phyloP scores from a whole-genome alignment of 371 early-diverging fungal species.

The Apophysomyces variabilis region DNA sequence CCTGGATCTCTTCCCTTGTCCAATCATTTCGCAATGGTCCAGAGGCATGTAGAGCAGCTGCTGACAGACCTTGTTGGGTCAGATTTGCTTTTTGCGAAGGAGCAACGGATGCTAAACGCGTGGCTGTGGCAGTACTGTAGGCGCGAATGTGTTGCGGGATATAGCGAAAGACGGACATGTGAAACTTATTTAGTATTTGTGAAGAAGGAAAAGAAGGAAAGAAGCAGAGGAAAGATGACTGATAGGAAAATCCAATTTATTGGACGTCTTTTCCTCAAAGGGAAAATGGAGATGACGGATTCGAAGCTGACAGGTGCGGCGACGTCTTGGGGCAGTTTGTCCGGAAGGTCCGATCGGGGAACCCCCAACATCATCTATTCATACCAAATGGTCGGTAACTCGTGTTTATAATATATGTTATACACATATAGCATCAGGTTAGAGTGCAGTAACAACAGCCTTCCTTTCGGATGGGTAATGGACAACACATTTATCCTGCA shows the following conservation, averaged over 20 bases:
- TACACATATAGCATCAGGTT: no score
- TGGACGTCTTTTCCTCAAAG: no score
- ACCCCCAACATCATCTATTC: no score
- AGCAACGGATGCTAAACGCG: conserved; percentile 61
- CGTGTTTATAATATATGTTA: no score
- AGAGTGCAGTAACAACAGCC: no score
- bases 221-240: conserved; percentile 34
- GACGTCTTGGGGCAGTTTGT: no score
- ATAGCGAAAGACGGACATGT: conserved; percentile 51
- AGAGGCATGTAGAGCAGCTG: conserved; percentile 63
- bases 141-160: conserved; percentile 41
- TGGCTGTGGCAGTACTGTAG: conserved; percentile 54
- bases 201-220: conserved; percentile 20
- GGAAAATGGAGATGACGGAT: no score
- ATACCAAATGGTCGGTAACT: no score
- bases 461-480: no score
- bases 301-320: no score
- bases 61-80: conserved; percentile 45
- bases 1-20: conserved; percentile 76
- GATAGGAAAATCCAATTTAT: conserved; percentile 8
- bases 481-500: no score
- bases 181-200: neutral
- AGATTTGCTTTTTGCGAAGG: conserved; percentile 25
- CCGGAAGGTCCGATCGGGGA: no score
- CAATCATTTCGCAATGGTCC: conserved; percentile 74